A percentile compares a stretch with the other conserved stretches of the same genome.
Conservation (phyloP, 192 early-diverging fungal genomes). For the Coemansia sp. region DNA sequence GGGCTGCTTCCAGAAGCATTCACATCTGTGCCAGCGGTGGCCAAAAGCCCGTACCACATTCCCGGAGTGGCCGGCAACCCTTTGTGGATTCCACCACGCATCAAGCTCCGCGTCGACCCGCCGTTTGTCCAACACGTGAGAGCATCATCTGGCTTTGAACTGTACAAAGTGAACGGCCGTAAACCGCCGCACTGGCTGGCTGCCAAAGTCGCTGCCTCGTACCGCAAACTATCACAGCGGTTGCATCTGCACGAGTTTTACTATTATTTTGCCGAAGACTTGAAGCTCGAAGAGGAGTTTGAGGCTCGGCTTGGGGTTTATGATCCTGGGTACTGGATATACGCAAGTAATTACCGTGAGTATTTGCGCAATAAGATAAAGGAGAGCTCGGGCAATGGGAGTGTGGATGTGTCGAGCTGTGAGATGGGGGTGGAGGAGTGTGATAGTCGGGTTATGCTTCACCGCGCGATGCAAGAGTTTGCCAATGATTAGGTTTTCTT, state of each 20-base stretch:
- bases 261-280: constrained; percentile 35
- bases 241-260: constrained; percentile 41
- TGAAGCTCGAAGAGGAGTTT: constrained; percentile 51
- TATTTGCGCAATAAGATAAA: constrained; percentile 37
- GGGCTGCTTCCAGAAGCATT: constrained; percentile 45
- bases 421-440: background rate
- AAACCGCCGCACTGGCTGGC: constrained; percentile 51
- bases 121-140: constrained; percentile 49
- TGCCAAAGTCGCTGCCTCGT: constrained; percentile 23
- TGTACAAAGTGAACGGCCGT: constrained; percentile 38
- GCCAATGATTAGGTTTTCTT: background rate
- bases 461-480: background rate
- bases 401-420: background rate
- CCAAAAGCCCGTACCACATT: constrained; percentile 10
- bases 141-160: constrained; percentile 41
- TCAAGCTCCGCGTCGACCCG: constrained; percentile 27
- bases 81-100: constrained; percentile 42
- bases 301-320: constrained; percentile 38
- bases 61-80: constrained; percentile 37
- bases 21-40: constrained; percentile 15
- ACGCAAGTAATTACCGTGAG: constrained; percentile 47
- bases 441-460: background rate
- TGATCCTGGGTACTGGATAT: constrained; percentile 45
- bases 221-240: constrained; percentile 9
- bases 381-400: constrained; percentile 4